Evolutionary conservation across 2,329 filamentous ascomycete species (phyloP), one percentile per base, ranked within the genome.

Genomic region (Stagonosporopsis cucurbitacearum): DNA sequence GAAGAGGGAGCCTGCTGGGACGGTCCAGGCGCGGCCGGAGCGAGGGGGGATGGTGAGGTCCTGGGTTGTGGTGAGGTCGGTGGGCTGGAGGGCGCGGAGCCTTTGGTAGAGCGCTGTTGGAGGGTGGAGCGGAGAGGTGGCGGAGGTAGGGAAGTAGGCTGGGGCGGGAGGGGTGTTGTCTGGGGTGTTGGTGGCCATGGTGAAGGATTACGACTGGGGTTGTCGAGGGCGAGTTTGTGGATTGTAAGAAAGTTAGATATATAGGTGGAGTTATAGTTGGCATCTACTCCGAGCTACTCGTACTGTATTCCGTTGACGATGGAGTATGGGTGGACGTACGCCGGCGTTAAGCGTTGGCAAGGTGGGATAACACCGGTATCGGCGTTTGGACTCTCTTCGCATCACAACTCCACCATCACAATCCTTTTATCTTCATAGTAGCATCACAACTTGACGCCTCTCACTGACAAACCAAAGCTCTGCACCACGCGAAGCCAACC

Each of bases 11-110:
- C 89, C 89, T 1, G 85, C 84, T 0, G 85, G 82, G 0, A 89
- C 90, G 43, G 83, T 80, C 88, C 89, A 95, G 1, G 91, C 90
- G 57, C 81, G 81, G 1, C 88, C 91, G 2, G 88, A 90, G 30
- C 91, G 86, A 26, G 92, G 89, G 0, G 89, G 88, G 25, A 95
- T 79, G 2, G 83, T 84, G 62, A 68, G 53, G 4, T 64, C 59
- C 15, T 58, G 41, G 6, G 39, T 58, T n/a, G 55, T 60, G 17
- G 11, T 35, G 8, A 72, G 59, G 42, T 58, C 51, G 2, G 22
- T 8, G 8, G 36, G 15, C 22, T 47, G 36, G 15, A 71, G 59
- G 17, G 25, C 5, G 26, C 65, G 55, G 7, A 77, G 59, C 4
- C 47, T 57, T 0, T 44, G 22, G 63, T 75, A 76, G 9, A 76